These are phyloP conservation scores for Leccinum fallax DNA, from an alignment of 1,284 basidiomycete genomes.

Conservation along the genomic window DNA sequence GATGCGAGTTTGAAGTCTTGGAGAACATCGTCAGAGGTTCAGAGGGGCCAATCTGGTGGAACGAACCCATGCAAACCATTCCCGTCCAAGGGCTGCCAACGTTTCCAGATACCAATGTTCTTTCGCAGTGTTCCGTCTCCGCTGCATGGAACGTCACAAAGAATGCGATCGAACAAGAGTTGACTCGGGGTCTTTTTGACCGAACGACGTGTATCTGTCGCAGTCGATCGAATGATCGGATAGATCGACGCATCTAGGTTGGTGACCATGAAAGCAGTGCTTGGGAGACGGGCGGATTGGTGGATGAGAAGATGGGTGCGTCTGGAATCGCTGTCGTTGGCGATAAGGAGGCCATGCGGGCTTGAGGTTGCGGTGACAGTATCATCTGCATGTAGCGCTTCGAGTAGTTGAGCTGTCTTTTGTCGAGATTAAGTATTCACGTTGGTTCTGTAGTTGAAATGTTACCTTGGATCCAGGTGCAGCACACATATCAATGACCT, in stretches of 20 bases:
- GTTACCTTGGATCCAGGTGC: slow-evolving; percentile 95
- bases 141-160: slow-evolving; percentile 97
- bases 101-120: slow-evolving; percentile 95
- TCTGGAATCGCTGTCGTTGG: slow-evolving; percentile 93
- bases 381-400: slow-evolving; percentile 80
- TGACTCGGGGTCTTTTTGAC: slow-evolving; percentile 38
- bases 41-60: neutral
- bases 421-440: neutral
- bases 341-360: slow-evolving; percentile 80
- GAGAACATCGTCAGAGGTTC: slow-evolving; percentile 3
- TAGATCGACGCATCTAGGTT: slow-evolving; percentile 94
- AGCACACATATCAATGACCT: slow-evolving; percentile 99
- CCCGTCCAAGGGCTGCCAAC: slow-evolving; percentile 88
- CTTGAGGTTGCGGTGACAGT: slow-evolving; percentile 61
- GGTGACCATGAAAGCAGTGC: slow-evolving; percentile 91
- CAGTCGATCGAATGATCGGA: slow-evolving; percentile 61
- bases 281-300: slow-evolving; percentile 93
- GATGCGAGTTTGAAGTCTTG: slow-evolving; percentile 89
- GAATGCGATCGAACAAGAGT: slow-evolving; percentile 89
- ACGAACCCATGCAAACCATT: slow-evolving; percentile 87
- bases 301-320: slow-evolving; percentile 97
- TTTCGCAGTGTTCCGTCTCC: slow-evolving; percentile 97
- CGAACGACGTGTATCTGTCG: slow-evolving; percentile 18
- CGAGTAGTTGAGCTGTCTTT: slow-evolving; percentile 88
- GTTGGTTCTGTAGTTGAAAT: slow-evolving; percentile 29